Evolutionary conservation across 1,139 yeast genomes (phyloP), one percentile per base, ranked within the genome.

Genomic region (Pichiaceae sp.): DNA sequence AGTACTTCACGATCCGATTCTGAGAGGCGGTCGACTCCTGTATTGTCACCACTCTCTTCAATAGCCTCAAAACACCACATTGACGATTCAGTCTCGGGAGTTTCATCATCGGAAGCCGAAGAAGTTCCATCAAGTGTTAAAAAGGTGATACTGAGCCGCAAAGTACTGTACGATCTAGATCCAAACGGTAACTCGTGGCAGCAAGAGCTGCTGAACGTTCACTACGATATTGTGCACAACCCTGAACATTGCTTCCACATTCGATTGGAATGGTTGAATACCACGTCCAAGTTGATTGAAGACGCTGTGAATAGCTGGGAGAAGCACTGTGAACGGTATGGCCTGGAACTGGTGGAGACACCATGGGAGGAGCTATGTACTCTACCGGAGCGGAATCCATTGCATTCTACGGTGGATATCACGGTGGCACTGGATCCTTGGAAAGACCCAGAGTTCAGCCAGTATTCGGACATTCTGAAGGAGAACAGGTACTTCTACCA

Each of bases 221-320:
- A 91, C 58, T 84, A 85, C 52, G 98, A 93, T 55, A 70, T 79
- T 38, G 91, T 87, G 3, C 97, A 87, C 54, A 91, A 89, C 53
- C 96, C 97, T 0, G 94, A 86, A 44, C 95, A 89, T 52, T 89
- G 97, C 52, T 93, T 79, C 62, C 98, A 89, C 52, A 70, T 93
- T 27, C 67, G 96, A 37, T 61, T 91, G 21, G 96, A 91, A 57
- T 93, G 99, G 98, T 63, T 91, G 28, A 85, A 84, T 42, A 79
- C 95, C 0, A 86, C 97, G 0, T 83, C 95, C 1, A 83, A 81
- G 52, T 70, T 91, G 35, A 79, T 93, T 40, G 98, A 93, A 48
- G 96, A 91, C 49, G 68, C 86, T n/a, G 71, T 93, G 23, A 78
- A 71, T 30, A 74, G 75, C 36, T 81, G 96, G 83, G 74, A 87